Conservation (phyloP, 192 early-diverging fungal genomes). For the Podila epicladia region DNA sequence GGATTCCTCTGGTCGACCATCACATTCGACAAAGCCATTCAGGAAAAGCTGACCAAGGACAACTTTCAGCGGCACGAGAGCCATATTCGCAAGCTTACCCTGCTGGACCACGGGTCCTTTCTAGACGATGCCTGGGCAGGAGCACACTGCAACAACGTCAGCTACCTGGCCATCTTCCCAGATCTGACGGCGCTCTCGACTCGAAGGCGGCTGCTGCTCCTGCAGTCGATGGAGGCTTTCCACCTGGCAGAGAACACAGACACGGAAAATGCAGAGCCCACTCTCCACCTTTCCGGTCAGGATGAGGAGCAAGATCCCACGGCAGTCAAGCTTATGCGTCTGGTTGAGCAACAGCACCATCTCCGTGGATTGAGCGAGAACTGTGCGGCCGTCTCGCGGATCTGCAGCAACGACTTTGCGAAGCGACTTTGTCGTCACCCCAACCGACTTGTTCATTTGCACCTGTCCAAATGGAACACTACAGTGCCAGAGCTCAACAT, state of each 20-base stretch:
- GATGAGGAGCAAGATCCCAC: too few relatives aligned
- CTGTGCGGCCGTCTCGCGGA: slow-evolving; percentile 35
- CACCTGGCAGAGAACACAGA: too few relatives aligned
- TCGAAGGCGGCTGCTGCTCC: too few relatives aligned
- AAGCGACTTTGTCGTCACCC: slow-evolving; percentile 9
- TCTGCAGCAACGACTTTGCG: slow-evolving; percentile 27
- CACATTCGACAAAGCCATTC: slow-evolving; percentile 19
- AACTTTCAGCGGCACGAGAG: slow-evolving; percentile 19
- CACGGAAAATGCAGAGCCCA: too few relatives aligned
- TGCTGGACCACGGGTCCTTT: slow-evolving; percentile 30
- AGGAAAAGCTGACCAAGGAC: slow-evolving; percentile 11
- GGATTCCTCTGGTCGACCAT: slow-evolving; percentile 16
- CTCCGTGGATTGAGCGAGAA: slow-evolving; percentile 21
- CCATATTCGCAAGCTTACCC: slow-evolving; percentile 16
- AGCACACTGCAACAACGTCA: neutral
- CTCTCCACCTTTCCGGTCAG: too few relatives aligned
- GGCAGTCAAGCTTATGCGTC: slow-evolving; percentile 7
- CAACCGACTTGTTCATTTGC: slow-evolving; percentile 4
- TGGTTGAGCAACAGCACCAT: slow-evolving; percentile 16
- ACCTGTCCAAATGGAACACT: slow-evolving; percentile 30
- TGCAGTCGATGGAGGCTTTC: too few relatives aligned
- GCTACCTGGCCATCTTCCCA: slow-evolving; percentile 5
- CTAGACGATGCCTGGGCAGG: neutral
- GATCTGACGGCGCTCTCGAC: too few relatives aligned
- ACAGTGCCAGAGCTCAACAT: slow-evolving; percentile 14